phyloP scores from a whole-genome alignment of 2,329 filamentous ascomycete species.

The Keithomyces neogunnii region DNA sequence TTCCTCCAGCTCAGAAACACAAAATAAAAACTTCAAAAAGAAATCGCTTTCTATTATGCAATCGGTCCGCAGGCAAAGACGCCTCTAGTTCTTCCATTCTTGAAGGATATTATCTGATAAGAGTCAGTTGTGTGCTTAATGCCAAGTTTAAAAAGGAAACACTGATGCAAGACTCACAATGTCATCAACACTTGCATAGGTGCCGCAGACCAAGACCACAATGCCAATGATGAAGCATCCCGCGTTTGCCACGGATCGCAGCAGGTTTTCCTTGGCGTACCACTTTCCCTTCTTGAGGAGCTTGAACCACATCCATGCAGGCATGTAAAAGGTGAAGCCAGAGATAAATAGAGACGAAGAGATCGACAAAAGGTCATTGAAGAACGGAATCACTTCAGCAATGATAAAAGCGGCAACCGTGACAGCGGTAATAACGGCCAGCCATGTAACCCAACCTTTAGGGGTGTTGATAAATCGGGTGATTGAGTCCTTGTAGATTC shows the following conservation, averaged over 20 bases:
- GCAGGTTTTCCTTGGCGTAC: constrained; percentile 17
- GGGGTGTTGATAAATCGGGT: constrained; percentile 39
- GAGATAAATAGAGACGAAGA: constrained; percentile 40
- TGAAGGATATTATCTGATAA: constrained; percentile 8
- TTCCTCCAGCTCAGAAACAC: neutral
- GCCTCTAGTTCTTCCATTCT: constrained; percentile 6
- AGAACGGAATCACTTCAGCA: constrained; percentile 64
- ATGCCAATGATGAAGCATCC: constrained; percentile 18
- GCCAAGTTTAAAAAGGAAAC: neutral
- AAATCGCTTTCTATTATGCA: constrained; percentile 1
- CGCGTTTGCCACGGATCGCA: constrained; percentile 13
- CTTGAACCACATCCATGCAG: constrained; percentile 33
- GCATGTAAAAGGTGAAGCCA: constrained; percentile 24
- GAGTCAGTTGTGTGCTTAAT: neutral
- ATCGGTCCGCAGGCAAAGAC: constrained; percentile 12
- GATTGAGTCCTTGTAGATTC: constrained; percentile 33
- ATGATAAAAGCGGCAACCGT: constrained; percentile 62
- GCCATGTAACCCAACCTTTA: constrained; percentile 46
- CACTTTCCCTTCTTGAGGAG: constrained; percentile 20
- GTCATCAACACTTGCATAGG: constrained; percentile 17
- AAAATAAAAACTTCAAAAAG: neutral
- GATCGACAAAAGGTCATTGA: constrained; percentile 53
- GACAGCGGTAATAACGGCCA: constrained; percentile 43
- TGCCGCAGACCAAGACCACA: constrained; percentile 16
- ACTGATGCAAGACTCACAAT: constrained; percentile 13